Evolutionary conservation across 208 protist species (phyloP), one percentile per base, ranked within the genome.

Genomic region (Leishmania gerbilli): DNA sequence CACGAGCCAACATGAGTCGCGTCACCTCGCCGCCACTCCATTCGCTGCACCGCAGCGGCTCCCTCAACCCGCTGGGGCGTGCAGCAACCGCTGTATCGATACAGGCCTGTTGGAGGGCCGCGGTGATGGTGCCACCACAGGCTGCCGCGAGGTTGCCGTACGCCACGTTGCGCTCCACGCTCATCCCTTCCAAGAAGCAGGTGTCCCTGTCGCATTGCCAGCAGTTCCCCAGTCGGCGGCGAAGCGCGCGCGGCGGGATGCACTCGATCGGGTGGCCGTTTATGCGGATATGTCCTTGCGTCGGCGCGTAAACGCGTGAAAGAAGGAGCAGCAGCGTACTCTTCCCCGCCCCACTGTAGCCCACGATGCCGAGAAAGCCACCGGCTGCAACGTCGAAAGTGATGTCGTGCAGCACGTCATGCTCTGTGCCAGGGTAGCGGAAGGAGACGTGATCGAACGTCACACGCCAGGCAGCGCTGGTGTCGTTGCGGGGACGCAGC

Each of bases 291-390:
- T 79, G 80, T 1, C 93, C 93, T 9, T 27, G 45, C 24, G 83
- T 88, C 31, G 93, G 91, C 8, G 81, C 81, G 80, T 92, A 95
- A 1, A 92, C 69, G 42, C 91, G 87, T 34, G 86, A 81, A 11
- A 96, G 49, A 31, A 96, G 87, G 7, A 89, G 85, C 31, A 95
- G 79, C 51, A 96, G 31, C 31, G 91, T 95, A 76, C 86, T 93
- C 82, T 96, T 96, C 62, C 93, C 93, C 0, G 90, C 84, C 2
- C 93, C 93, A 81, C 93, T 96, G 79, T 81, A 93, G 47, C 93
- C 93, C 47, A 93, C 78, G 77, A 96, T 89, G 5, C 91, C 93
- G 31, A 93, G 80, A 64, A 90, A 90, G 62, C 75, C 71, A 7
- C 93, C 91, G 0, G 87, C 77, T 3, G 68, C 42, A 24, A 95